Percentiles rank a stretch among this genome's conserved stretches.
phyloP scores from a whole-genome alignment of 345 rosid genomes.

The Excoecaria agallocha region DNA sequence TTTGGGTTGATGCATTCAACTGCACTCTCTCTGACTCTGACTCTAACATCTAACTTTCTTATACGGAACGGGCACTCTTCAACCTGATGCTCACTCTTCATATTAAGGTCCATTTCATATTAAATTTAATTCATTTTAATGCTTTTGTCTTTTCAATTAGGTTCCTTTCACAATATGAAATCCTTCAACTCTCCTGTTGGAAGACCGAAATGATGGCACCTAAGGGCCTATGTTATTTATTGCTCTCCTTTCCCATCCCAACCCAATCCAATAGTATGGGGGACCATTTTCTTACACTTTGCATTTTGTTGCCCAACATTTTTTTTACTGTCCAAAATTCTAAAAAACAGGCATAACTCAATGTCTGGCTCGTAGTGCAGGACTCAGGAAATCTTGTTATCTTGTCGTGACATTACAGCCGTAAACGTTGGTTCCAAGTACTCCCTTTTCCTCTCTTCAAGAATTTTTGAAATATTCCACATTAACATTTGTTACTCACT shows the following conservation, averaged over 20 bases:
- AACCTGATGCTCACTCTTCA: not conserved
- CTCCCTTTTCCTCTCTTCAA: too few relatives aligned
- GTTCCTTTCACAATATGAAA: not conserved
- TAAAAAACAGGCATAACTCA: too few relatives aligned
- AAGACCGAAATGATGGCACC: not conserved
- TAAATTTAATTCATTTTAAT: not conserved
- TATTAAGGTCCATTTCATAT: constrained; percentile 9
- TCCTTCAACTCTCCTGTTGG: not conserved
- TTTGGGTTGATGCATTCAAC: not conserved
- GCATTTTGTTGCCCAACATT: not conserved
- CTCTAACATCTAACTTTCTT: not conserved
- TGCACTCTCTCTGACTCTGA: not conserved
- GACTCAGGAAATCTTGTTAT: too few relatives aligned
- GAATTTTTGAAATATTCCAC: too few relatives aligned
- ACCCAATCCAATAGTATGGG: too few relatives aligned
- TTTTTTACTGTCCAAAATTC: too few relatives aligned
- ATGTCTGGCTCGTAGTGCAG: too few relatives aligned
- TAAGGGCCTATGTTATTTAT: too few relatives aligned
- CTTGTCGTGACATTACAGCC: too few relatives aligned
- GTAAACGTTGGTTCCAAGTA: too few relatives aligned
- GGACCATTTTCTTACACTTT: not conserved
- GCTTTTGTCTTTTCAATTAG: not conserved
- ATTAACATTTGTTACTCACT: too few relatives aligned
- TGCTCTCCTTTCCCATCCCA: too few relatives aligned
- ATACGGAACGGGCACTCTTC: not conserved